phyloP scores from a whole-genome alignment of 2,329 filamentous ascomycete genomes.

The Pseudogymnoascus sp. region DNA sequence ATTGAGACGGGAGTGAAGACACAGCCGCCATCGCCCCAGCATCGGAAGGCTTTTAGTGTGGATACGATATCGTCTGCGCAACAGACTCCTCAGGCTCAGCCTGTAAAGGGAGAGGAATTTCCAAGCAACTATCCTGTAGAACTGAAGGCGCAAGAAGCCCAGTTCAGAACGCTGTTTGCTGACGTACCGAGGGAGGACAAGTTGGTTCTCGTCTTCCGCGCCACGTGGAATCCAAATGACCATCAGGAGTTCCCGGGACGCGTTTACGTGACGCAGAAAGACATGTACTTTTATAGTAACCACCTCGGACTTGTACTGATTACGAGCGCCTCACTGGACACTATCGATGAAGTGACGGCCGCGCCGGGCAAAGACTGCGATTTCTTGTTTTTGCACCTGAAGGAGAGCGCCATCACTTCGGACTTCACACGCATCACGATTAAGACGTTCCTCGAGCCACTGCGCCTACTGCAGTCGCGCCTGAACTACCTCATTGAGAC shows the following conservation, averaged over 20 bases:
- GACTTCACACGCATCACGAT: slow-evolving; percentile 56
- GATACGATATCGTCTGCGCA: slow-evolving; percentile 15
- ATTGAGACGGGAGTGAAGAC: neutral
- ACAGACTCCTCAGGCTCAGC: slow-evolving; percentile 11
- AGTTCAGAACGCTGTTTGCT: slow-evolving; percentile 88
- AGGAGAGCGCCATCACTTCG: slow-evolving; percentile 20
- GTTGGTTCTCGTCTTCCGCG: slow-evolving; percentile 83
- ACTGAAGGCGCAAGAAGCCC: slow-evolving; percentile 77
- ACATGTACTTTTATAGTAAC: slow-evolving; percentile 94
- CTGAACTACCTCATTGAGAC: slow-evolving; percentile 81
- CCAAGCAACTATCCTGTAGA: slow-evolving; percentile 72
- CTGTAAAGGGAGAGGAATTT: slow-evolving; percentile 39
- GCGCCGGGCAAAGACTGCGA: slow-evolving; percentile 87
- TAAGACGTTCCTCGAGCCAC: slow-evolving; percentile 85
- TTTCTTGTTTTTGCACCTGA: slow-evolving; percentile 75
- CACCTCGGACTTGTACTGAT: slow-evolving; percentile 85
- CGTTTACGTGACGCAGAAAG: slow-evolving; percentile 76
- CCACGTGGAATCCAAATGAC: slow-evolving; percentile 70
- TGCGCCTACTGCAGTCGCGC: slow-evolving; percentile 71
- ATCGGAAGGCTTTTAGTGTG: slow-evolving; percentile 26
- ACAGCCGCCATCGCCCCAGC: slow-evolving; percentile 12
- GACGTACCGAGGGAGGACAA: slow-evolving; percentile 68
- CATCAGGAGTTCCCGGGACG: slow-evolving; percentile 73
- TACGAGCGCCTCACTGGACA: slow-evolving; percentile 64
- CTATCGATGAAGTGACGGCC: slow-evolving; percentile 80